Base-by-base conservation (phyloP, 139 green algal species). In the Yamagishiella unicocca region DNA sequence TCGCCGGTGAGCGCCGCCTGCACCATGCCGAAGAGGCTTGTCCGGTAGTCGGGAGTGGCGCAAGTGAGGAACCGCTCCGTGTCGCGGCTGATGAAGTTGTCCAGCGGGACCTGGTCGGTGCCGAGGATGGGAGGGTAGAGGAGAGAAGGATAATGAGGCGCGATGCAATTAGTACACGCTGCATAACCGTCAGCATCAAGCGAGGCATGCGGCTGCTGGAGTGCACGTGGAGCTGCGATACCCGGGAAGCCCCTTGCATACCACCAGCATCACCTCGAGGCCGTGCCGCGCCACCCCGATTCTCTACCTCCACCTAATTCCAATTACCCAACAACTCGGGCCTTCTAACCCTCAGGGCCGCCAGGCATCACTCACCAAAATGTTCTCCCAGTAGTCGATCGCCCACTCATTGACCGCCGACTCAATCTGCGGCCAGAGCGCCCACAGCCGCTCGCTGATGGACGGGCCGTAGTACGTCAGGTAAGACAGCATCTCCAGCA, bases 21-120 rank as follows among this genome's bases (percentile, higher is more conserved):
- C 25, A 94, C 89, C 89, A 95, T 94, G 53, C 87, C 92, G 87
- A 93, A 95, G 19, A 95, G 90, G 2, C 89, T 92, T 2, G 90
- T 82, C 53, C 96, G 86, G 91, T 97, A 97, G 93, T 96, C 92
- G 37, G 95, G 96, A 37, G 88, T 46, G 71, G 93, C 94, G 88
- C 73, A 88, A 70, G 70, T 80, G 35, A 99, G 88, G 87, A 97
- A 98, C 24, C 85, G 71, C 45, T 97, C 93, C 0, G 95, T 97
- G 78, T 92, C 95, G 31, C 95, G 88, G 62, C 88, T 95, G 84
- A 99, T 97, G 89, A 94, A 98, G 93, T 99, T 99, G 93, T 99
- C 97, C 75, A 99, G 85, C 3, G 95, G 94, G 45, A 96, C 90
- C 70, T 84, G 77, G 25, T 7, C 29, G 93, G 62, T 29, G 53